Conservation (phyloP, 2,329 filamentous ascomycete genomes). For the Tolypocladium sp. region DNA sequence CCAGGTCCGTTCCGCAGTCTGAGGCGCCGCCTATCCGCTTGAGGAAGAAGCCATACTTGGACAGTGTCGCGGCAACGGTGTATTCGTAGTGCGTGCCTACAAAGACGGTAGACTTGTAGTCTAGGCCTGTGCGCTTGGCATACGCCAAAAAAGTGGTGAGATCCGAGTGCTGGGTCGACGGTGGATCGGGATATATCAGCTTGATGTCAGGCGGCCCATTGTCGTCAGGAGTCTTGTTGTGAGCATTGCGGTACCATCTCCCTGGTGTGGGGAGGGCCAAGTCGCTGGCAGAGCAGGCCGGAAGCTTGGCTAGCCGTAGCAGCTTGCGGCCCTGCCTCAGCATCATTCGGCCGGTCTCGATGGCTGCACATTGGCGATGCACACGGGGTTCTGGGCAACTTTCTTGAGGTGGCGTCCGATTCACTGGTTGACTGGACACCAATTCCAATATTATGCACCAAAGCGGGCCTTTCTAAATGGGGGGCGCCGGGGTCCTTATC, state of each 20-base stretch:
- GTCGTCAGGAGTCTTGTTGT: not conserved
- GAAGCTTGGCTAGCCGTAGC: not conserved
- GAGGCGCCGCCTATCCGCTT: slow-evolving; percentile 55
- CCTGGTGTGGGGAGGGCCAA: too few species aligned
- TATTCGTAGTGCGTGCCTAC: slow-evolving; percentile 75
- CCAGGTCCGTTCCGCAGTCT: slow-evolving; percentile 66
- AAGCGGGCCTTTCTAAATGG: not conserved
- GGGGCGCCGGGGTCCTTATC: not conserved
- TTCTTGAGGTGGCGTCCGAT: not conserved
- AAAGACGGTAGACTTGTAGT: slow-evolving; percentile 49
- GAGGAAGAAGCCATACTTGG: slow-evolving; percentile 54
- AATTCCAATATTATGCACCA: not conserved
- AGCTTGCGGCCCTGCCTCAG: not conserved
- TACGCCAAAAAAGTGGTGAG: slow-evolving; percentile 57
- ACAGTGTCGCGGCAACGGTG: slow-evolving; percentile 46
- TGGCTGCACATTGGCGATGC: not conserved
- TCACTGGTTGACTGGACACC: too few species aligned
- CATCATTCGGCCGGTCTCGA: not conserved
- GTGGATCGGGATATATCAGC: slow-evolving; percentile 33
- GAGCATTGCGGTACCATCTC: not conserved
- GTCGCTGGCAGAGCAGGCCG: not conserved
- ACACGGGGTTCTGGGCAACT: not conserved
- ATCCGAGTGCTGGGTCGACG: slow-evolving; percentile 48
- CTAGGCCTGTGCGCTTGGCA: slow-evolving; percentile 46
- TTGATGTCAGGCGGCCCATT: not conserved